These are phyloP conservation scores for Russula sp. DNA, from an alignment of 768 basidiomycete genomes.

Conservation along the genomic window DNA sequence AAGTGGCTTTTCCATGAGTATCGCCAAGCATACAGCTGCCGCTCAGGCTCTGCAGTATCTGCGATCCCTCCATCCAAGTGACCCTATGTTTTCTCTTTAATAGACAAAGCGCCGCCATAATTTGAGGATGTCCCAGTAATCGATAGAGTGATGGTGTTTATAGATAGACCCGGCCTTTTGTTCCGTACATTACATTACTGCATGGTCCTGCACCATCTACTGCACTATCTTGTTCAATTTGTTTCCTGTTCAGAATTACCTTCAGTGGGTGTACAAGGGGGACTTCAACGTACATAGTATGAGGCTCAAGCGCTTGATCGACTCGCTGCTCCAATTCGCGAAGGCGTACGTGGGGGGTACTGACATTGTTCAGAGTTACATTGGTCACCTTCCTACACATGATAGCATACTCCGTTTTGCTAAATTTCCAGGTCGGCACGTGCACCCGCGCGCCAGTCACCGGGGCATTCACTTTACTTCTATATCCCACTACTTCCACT, in stretches of 20 bases:
- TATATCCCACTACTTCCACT: no score
- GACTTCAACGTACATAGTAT: neutral
- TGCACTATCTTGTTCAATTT: no score
- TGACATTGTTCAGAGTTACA: neutral
- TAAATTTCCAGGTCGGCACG: no score
- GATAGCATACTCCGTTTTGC: neutral
- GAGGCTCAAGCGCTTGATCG: neutral
- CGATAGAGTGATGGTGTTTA: neutral
- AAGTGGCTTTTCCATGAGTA: neutral
- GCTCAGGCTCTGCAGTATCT: neutral
- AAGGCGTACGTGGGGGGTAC: neutral
- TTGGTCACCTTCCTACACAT: neutral
- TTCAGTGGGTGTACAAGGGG: neutral
- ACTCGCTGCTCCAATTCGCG: neutral
- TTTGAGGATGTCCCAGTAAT: no score
- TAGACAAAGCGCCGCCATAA: neutral
- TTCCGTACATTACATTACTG: neutral
- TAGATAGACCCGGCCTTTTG: neutral
- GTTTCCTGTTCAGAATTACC: neutral
- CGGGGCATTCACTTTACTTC: no score
- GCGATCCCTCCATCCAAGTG: no score
- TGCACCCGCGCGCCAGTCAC: no score
- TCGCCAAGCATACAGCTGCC: slow-evolving; percentile 2
- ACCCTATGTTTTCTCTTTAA: neutral
- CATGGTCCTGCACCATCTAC: no score